A percentile compares a stretch with the other conserved stretches of the same genome.
Evolutionary conservation across 495 filamentous ascomycete genomes (phyloP).

Genomic region (Pyronema domesticum): DNA sequence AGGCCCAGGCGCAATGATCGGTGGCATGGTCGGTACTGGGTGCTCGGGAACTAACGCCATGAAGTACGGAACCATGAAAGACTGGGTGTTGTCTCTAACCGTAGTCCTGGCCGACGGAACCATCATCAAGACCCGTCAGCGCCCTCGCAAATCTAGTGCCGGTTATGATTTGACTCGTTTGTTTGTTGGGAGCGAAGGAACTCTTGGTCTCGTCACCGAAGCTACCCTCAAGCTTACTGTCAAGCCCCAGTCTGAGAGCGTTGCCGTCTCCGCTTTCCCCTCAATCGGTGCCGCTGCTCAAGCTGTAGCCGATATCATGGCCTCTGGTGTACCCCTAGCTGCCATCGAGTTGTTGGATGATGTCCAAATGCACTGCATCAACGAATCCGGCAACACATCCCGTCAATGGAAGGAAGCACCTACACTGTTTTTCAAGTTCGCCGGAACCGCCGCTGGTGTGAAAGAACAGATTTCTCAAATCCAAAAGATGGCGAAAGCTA

Average conservation of each 20-base stretch:
- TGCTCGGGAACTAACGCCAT: slow-evolving; percentile 90
- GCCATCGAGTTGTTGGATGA: slow-evolving; percentile 89
- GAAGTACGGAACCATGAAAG: slow-evolving; percentile 88
- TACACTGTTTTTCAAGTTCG: slow-evolving; percentile 91
- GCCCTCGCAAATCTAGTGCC: slow-evolving; percentile 62
- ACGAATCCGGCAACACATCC: slow-evolving; percentile 53
- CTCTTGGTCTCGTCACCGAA: slow-evolving; percentile 76
- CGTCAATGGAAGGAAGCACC: slow-evolving; percentile 60
- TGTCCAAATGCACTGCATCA: slow-evolving; percentile 86
- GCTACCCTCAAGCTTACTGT: slow-evolving; percentile 66
- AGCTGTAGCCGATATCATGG: slow-evolving; percentile 62
- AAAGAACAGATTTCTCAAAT: slow-evolving; percentile 71
- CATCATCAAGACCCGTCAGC: slow-evolving; percentile 69
- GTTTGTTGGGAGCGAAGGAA: slow-evolving; percentile 87
- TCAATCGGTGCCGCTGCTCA: slow-evolving; percentile 62
- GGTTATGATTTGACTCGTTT: slow-evolving; percentile 75
- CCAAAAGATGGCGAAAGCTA: slow-evolving; percentile 41
- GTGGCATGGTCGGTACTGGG: slow-evolving; percentile 89
- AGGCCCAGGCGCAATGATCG: slow-evolving; percentile 71
- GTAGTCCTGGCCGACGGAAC: slow-evolving; percentile 86
- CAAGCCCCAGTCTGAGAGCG: slow-evolving; percentile 57
- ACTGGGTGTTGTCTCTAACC: slow-evolving; percentile 82
- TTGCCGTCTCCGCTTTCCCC: slow-evolving; percentile 68
- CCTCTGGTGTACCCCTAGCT: slow-evolving; percentile 63
- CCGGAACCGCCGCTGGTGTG: slow-evolving; percentile 45